Conservation (phyloP, 495 filamentous ascomycete genomes). For the Trichoderma orchidacearum region DNA sequence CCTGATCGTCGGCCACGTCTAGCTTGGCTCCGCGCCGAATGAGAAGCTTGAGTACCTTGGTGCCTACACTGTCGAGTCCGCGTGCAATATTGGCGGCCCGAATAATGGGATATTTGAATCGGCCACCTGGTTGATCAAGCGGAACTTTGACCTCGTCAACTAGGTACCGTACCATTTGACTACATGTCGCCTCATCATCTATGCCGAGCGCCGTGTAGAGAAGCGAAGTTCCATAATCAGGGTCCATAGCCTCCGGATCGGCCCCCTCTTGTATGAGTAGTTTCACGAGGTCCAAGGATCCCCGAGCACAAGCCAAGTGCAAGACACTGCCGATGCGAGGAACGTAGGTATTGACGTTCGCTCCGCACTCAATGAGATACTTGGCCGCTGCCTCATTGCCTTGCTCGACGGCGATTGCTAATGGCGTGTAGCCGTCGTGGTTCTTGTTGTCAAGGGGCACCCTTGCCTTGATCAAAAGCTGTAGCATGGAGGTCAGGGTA, state of each 20-base stretch:
- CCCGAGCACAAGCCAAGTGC: background rate
- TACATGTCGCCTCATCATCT: background rate
- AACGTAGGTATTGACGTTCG: background rate
- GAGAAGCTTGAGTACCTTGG: slow-evolving; percentile 2
- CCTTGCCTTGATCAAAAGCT: background rate
- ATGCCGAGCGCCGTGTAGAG: slow-evolving; percentile 2
- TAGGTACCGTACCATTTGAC: slow-evolving; percentile 4
- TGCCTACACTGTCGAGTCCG: background rate
- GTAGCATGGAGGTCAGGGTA: background rate
- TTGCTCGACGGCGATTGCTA: background rate
- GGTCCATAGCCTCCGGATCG: background rate
- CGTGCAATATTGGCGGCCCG: background rate
- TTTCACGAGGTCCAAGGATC: slow-evolving; percentile 2
- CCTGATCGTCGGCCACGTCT: slow-evolving; percentile 2
- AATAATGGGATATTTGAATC: background rate
- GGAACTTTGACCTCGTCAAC: slow-evolving; percentile 2
- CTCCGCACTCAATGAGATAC: background rate
- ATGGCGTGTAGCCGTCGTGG: background rate
- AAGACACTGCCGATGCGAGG: slow-evolving; percentile 2
- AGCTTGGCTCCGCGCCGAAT: slow-evolving; percentile 3
- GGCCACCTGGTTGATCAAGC: slow-evolving; percentile 3
- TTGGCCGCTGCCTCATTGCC: background rate
- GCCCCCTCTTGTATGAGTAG: slow-evolving; percentile 5
- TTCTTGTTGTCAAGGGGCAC: background rate
- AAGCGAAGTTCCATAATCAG: background rate